Evolutionary conservation across 208 protist genomes (phyloP).

Genomic region (Trypanosoma platydactyli): DNA sequence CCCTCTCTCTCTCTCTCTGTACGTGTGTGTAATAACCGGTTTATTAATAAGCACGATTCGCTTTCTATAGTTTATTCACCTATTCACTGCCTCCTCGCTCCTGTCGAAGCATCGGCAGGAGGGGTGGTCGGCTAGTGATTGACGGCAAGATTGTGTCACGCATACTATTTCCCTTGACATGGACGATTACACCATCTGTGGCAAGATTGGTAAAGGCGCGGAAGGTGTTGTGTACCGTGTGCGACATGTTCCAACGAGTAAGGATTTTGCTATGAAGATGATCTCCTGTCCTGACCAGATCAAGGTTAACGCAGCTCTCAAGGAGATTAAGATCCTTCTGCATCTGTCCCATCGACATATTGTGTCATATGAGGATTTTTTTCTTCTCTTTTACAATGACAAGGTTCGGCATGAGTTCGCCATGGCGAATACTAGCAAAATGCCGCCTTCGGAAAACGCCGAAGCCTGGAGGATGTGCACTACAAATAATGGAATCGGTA

Average conservation of each 20-base stretch:
- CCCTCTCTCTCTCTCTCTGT: background rate
- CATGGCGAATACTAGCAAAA: slow-evolving; percentile 4
- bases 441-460: slow-evolving; percentile 4
- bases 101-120: background rate
- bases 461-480: slow-evolving; percentile 25
- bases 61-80: too few species aligned
- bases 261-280: slow-evolving; percentile 83
- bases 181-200: slow-evolving; percentile 75
- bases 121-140: background rate
- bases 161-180: slow-evolving; percentile 27
- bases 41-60: too few species aligned
- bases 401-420: slow-evolving; percentile 54
- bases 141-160: background rate
- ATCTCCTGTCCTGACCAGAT: slow-evolving; percentile 66
- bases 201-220: slow-evolving; percentile 74
- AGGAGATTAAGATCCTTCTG: slow-evolving; percentile 87
- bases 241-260: slow-evolving; percentile 42
- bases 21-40: background rate
- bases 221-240: slow-evolving; percentile 84
- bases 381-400: slow-evolving; percentile 73
- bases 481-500: slow-evolving; percentile 12
- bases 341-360: slow-evolving; percentile 78
- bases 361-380: slow-evolving; percentile 88
- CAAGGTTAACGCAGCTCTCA: slow-evolving; percentile 73
- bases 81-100: too few species aligned